Conservation (phyloP, 768 basidiomycete species). For the Russula lepida region DNA sequence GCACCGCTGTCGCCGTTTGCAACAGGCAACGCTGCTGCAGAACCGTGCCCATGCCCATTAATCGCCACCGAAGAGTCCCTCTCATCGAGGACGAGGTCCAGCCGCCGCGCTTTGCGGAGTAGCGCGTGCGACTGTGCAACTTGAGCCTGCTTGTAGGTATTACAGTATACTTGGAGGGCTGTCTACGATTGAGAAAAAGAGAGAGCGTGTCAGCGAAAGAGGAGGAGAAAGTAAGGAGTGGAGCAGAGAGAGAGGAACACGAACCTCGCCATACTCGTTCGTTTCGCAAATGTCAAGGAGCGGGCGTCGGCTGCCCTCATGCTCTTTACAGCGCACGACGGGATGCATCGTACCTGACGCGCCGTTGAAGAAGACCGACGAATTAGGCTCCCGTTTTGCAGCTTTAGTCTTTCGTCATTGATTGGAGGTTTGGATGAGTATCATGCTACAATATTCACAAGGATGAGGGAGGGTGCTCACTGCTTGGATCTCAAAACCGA, state of each 20-base stretch:
- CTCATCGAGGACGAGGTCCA: conserved; percentile 61
- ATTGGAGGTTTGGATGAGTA: neutral
- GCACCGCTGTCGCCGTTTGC: conserved; percentile 8
- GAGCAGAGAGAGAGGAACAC: conserved; percentile 19
- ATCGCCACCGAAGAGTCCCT: conserved; percentile 19
- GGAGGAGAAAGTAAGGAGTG: neutral
- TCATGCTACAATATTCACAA: neutral
- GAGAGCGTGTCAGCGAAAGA: neutral
- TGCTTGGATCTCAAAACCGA: conserved; percentile 88
- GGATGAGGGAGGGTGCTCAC: conserved; percentile 41
- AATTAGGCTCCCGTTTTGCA: conserved; percentile 58
- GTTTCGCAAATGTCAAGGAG: conserved; percentile 81
- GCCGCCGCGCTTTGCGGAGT: conserved; percentile 78
- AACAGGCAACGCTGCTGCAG: neutral
- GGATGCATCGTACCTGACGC: conserved; percentile 27
- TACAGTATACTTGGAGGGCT: conserved; percentile 81
- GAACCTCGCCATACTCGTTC: conserved; percentile 74
- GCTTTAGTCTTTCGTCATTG: conserved; percentile 54
- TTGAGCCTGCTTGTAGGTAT: conserved; percentile 73
- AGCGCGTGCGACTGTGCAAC: conserved; percentile 71
- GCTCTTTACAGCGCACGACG: conserved; percentile 20
- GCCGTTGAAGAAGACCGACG: conserved; percentile 64
- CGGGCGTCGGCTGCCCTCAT: conserved; percentile 38
- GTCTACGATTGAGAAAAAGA: conserved; percentile 43
- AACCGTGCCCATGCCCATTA: conserved; percentile 15